These are phyloP conservation scores for Choiromyces venosus DNA, from an alignment of 495 filamentous ascomycete species.

Conservation along the genomic window DNA sequence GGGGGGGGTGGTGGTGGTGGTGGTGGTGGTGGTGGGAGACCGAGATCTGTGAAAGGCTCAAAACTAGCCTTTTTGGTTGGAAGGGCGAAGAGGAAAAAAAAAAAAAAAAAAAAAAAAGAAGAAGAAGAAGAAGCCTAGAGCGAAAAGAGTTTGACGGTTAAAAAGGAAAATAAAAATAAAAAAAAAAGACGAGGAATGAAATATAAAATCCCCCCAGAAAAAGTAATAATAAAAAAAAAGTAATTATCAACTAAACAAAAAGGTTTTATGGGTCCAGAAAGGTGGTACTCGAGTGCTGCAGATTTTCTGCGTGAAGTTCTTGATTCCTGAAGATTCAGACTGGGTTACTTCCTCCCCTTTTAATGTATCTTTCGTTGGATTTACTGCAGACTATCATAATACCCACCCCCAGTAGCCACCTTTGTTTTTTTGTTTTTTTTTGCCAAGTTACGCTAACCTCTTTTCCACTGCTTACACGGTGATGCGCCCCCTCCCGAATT, in stretches of 20 bases:
- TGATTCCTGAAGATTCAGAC: conserved; percentile 36
- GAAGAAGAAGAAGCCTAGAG: conserved; percentile 14
- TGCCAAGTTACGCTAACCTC: background rate
- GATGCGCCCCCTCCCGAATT: background rate
- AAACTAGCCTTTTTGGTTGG: background rate
- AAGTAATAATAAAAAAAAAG: conserved; percentile 40
- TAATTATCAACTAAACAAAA: conserved; percentile 15
- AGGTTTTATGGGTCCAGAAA: conserved; percentile 25
- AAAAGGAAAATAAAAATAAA: background rate
- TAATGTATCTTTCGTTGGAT: conserved; percentile 22
- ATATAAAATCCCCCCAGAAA: conserved; percentile 2
- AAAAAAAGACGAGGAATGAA: background rate
- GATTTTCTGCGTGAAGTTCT: conserved; percentile 25
- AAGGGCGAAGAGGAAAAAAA: conserved; percentile 26
- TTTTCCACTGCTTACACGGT: background rate
- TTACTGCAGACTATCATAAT: background rate
- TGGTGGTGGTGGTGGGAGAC: conserved; percentile 12
- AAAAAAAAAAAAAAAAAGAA: conserved; percentile 36
- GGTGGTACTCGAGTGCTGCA: background rate
- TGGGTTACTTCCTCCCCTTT: conserved; percentile 39
- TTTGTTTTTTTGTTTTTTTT: background rate
- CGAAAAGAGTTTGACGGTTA: background rate
- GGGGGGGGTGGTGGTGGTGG: conserved; percentile 19
- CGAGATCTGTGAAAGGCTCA: background rate
- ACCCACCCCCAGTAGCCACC: background rate